A percentile compares a stretch with the other conserved stretches of the same genome.
phyloP scores from a whole-genome alignment of 495 filamentous ascomycete species.

The Talaromyces thailandensis region DNA sequence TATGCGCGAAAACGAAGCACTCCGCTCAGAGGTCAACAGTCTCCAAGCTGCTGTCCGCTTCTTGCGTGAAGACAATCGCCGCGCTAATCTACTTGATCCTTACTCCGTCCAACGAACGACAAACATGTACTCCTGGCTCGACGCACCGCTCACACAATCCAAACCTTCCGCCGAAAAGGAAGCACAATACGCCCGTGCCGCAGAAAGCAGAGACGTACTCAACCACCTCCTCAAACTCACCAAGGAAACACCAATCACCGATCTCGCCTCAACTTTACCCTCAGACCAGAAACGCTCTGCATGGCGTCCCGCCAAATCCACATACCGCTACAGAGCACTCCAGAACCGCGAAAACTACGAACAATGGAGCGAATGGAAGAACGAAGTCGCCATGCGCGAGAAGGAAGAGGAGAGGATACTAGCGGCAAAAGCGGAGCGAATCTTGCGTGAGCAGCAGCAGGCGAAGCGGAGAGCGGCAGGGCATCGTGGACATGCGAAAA shows the following conservation, averaged over 20 bases:
- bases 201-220: constrained; percentile 63
- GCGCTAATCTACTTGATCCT: constrained; percentile 53
- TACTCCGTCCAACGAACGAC: constrained; percentile 45
- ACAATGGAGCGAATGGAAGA: constrained; percentile 50
- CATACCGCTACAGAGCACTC: constrained; percentile 48
- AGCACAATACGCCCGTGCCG: constrained; percentile 47
- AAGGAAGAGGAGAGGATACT: constrained; percentile 34
- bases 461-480: constrained; percentile 18
- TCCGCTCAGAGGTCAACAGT: constrained; percentile 58
- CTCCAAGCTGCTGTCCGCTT: constrained; percentile 72
- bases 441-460: constrained; percentile 20
- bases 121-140: constrained; percentile 47
- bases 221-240: constrained; percentile 63
- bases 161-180: constrained; percentile 41
- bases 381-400: constrained; percentile 41
- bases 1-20: constrained; percentile 63
- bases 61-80: constrained; percentile 68
- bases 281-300: constrained; percentile 41
- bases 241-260: constrained; percentile 47
- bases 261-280: constrained; percentile 38
- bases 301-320: constrained; percentile 53
- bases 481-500: constrained; percentile 22
- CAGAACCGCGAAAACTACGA: constrained; percentile 53
- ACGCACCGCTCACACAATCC: constrained; percentile 49
- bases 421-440: constrained; percentile 26